A percentile compares a stretch with the other conserved stretches of the same genome.
Conservation (phyloP, 108 stramenopile species). For the Craspedostauros australis region DNA sequence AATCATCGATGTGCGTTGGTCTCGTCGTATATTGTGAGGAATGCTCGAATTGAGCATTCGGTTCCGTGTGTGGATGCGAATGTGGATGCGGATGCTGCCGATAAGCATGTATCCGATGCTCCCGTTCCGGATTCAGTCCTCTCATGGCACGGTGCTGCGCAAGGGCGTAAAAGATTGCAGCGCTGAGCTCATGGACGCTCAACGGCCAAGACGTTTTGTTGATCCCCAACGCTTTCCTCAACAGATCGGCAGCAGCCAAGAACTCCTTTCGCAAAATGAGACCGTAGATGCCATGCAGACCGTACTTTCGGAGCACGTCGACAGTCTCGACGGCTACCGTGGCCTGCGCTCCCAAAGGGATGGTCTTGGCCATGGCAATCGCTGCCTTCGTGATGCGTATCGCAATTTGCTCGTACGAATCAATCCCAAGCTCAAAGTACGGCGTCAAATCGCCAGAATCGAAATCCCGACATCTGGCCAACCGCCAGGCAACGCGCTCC, state of each 20-base stretch:
- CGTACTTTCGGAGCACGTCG: conserved; percentile 88
- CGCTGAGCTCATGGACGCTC: conserved; percentile 88
- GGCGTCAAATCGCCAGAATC: conserved; percentile 47
- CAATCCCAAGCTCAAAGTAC: conserved; percentile 79
- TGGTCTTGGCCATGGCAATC: conserved; percentile 60
- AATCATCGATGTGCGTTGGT: too few relatives aligned
- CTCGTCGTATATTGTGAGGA: too few relatives aligned
- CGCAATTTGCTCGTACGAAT: conserved; percentile 69
- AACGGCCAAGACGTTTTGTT: conserved; percentile 86
- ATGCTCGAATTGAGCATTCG: too few relatives aligned
- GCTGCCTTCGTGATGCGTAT: conserved; percentile 63
- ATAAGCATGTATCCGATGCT: conserved; percentile 69
- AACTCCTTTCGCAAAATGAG: conserved; percentile 89
- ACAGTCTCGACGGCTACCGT: conserved; percentile 87
- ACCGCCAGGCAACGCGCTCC: conserved; percentile 81
- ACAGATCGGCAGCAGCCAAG: conserved; percentile 86
- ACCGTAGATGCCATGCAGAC: conserved; percentile 87
- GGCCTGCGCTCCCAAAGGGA: conserved; percentile 85
- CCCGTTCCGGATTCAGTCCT: conserved; percentile 79
- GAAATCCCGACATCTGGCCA: conserved; percentile 76
- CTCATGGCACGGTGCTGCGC: conserved; percentile 87
- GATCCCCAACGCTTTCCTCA: conserved; percentile 75
- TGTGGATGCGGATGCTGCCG: conserved; percentile 1
- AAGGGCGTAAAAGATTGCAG: conserved; percentile 93
- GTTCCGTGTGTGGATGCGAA: too few relatives aligned